phyloP scores from a whole-genome alignment of 768 basidiomycete species.

The Antrodiella citrinella region DNA sequence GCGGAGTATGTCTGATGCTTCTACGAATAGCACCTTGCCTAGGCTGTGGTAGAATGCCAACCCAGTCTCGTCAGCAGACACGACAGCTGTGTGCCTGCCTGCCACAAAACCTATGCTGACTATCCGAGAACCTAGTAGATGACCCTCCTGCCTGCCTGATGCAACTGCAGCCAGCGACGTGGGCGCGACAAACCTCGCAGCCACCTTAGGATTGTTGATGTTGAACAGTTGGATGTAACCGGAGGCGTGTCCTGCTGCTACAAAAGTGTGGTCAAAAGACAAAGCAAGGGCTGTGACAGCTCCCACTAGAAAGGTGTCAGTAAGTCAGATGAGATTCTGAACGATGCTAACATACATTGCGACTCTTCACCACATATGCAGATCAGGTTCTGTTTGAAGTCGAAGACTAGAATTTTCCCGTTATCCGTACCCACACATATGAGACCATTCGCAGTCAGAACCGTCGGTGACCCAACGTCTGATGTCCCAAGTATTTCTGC shows the following conservation, averaged over 20 bases:
- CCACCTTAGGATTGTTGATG: slow-evolving; percentile 56
- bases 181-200: slow-evolving; percentile 64
- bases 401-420: slow-evolving; percentile 77
- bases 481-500: slow-evolving; percentile 53
- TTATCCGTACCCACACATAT: slow-evolving; percentile 83
- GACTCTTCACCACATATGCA: slow-evolving; percentile 69
- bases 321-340: background rate
- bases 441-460: slow-evolving; percentile 76
- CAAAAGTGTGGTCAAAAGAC: slow-evolving; percentile 89
- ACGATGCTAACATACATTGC: slow-evolving; percentile 38
- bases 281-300: slow-evolving; percentile 84
- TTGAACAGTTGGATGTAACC: slow-evolving; percentile 88
- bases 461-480: slow-evolving; percentile 61
- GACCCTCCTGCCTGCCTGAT: slow-evolving; percentile 80
- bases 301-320: slow-evolving; percentile 34
- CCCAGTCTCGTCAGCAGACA: slow-evolving; percentile 85
- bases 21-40: slow-evolving; percentile 90
- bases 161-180: slow-evolving; percentile 58
- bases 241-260: slow-evolving; percentile 79
- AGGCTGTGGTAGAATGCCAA: slow-evolving; percentile 93
- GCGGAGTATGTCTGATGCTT: slow-evolving; percentile 88
- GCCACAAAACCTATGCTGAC: slow-evolving; percentile 82
- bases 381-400: slow-evolving; percentile 81
- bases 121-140: slow-evolving; percentile 73
- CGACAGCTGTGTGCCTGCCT: slow-evolving; percentile 85